phyloP scores from a whole-genome alignment of 371 early-diverging fungal species.

The Saksenaea oblongispora region DNA sequence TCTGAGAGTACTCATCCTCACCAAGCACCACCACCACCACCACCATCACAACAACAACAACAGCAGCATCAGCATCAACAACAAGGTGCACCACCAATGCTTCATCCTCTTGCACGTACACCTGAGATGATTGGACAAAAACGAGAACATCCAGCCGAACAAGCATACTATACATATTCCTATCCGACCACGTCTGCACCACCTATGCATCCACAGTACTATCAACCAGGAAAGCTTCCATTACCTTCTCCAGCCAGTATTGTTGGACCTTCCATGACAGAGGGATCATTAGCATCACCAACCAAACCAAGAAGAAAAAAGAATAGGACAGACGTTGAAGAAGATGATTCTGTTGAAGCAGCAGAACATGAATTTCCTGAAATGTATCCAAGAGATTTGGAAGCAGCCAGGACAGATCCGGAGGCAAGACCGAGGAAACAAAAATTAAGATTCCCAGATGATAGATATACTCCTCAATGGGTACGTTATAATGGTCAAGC shows the following conservation, averaged over 20 bases:
- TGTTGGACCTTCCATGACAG: not conserved
- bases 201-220: not conserved
- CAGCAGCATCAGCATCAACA: slow-evolving; percentile 7
- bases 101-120: slow-evolving; percentile 12
- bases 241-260: not conserved
- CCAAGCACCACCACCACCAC: not conserved
- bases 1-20: too few species aligned
- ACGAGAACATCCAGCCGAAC: not conserved
- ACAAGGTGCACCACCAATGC: slow-evolving; percentile 4
- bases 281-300: slow-evolving; percentile 5
- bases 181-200: not conserved
- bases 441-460: slow-evolving; percentile 69
- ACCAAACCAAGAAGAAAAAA: slow-evolving; percentile 23
- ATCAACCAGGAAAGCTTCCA: not conserved
- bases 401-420: slow-evolving; percentile 34
- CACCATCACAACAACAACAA: not conserved
- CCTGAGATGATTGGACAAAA: not conserved
- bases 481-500: slow-evolving; percentile 77
- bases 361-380: slow-evolving; percentile 47
- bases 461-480: slow-evolving; percentile 88
- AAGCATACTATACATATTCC: slow-evolving; percentile 15
- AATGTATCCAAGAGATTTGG: slow-evolving; percentile 45
- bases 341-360: slow-evolving; percentile 27
- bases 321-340: slow-evolving; percentile 19
- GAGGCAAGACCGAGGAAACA: slow-evolving; percentile 68